A percentile compares a stretch with the other conserved stretches of the same genome.
Evolutionary conservation across 1,139 yeast genomes (phyloP).

Genomic region (Nakaseomyces sp.): DNA sequence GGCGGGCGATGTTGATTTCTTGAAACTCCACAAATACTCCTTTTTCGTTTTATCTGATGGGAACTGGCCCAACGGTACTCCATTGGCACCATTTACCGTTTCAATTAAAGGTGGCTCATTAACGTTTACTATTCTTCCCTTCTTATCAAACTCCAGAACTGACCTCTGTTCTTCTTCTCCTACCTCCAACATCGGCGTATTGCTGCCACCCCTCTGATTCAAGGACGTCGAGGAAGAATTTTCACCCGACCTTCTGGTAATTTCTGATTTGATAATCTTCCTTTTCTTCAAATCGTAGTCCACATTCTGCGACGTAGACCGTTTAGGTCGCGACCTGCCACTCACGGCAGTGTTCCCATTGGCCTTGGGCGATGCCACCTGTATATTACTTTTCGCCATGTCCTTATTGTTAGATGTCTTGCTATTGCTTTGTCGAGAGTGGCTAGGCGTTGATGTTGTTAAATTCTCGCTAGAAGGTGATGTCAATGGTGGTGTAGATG

Average conservation of each 20-base stretch:
- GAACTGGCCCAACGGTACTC: constrained; percentile 24
- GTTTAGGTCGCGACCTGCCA: constrained; percentile 20
- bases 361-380: not conserved
- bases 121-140: constrained; percentile 20
- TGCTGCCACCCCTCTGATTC: constrained; percentile 3
- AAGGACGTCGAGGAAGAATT: not conserved
- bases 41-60: constrained; percentile 28
- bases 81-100: constrained; percentile 28
- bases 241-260: constrained; percentile 7
- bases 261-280: constrained; percentile 24
- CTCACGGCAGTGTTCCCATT: not conserved
- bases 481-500: constrained; percentile 1
- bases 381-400: no score
- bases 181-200: constrained; percentile 5
- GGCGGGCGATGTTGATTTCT: constrained; percentile 10
- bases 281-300: constrained; percentile 29
- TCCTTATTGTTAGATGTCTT: not conserved
- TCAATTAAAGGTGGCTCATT: constrained; percentile 18
- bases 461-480: not conserved
- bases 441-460: not conserved
- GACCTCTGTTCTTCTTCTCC: constrained; percentile 4
- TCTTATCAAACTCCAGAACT: constrained; percentile 16
- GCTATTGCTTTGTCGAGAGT: no score
- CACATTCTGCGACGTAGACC: constrained; percentile 27
- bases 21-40: constrained; percentile 26